A percentile compares a stretch with the other conserved stretches of the same genome.
Conservation (phyloP, 2,329 filamentous ascomycete species). For the Dissoconium aciculare region DNA sequence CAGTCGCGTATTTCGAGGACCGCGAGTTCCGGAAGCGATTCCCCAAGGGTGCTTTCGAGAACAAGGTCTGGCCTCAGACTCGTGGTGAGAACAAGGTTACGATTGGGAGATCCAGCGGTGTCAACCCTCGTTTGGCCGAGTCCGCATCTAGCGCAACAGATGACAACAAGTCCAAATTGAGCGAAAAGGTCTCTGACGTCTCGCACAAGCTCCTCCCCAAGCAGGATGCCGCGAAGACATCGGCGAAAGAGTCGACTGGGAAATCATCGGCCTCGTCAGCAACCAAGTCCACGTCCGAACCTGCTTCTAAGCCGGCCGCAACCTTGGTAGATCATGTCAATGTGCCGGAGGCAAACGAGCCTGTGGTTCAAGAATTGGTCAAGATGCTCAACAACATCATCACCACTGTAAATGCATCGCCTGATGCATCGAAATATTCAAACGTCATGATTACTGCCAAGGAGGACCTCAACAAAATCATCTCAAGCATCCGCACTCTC, state of each 20-base stretch:
- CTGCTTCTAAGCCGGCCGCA: slow-evolving; percentile 35
- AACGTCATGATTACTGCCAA: slow-evolving; percentile 74
- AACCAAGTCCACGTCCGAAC: slow-evolving; percentile 8
- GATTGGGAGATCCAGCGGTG: slow-evolving; percentile 72
- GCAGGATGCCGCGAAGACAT: slow-evolving; percentile 5
- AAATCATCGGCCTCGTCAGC: slow-evolving; percentile 1
- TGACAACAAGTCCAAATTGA: slow-evolving; percentile 33
- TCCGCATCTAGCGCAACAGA: slow-evolving; percentile 44
- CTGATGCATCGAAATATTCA: slow-evolving; percentile 60
- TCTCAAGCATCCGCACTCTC: slow-evolving; percentile 59
- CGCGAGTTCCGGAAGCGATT: slow-evolving; percentile 82
- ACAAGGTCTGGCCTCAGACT: slow-evolving; percentile 30
- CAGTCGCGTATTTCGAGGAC: slow-evolving; percentile 90
- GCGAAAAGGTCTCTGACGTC: slow-evolving; percentile 2
- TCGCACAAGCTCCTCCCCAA: slow-evolving; percentile 10
- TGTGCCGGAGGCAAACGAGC: slow-evolving; percentile 63
- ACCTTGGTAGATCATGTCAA: slow-evolving; percentile 60
- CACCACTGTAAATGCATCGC: slow-evolving; percentile 77
- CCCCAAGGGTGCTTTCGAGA: slow-evolving; percentile 33
- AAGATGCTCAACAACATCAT: slow-evolving; percentile 96
- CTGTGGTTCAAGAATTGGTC: slow-evolving; percentile 80
- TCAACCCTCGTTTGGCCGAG: slow-evolving; percentile 63
- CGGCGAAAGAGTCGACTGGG: no score
- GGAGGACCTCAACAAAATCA: slow-evolving; percentile 62
- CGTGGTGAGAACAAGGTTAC: slow-evolving; percentile 54